Evolutionary conservation across 2,329 filamentous ascomycete species (phyloP).

Genomic region (Paecilomyces sp.): DNA sequence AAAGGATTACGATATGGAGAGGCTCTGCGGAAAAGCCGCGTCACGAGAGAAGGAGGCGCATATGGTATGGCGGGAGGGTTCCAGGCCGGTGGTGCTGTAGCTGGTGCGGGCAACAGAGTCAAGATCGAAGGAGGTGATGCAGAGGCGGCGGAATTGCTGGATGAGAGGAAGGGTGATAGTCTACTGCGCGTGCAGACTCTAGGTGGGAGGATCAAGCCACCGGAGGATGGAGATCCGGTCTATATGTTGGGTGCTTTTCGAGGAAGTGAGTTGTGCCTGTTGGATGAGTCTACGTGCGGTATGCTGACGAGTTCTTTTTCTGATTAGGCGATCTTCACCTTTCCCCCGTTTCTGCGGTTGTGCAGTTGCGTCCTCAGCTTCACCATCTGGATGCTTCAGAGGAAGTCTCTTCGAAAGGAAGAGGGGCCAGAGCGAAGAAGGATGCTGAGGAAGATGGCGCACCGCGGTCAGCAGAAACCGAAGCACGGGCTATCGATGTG

Average conservation of each 20-base stretch:
- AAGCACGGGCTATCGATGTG: conserved; percentile 75
- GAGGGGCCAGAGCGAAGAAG: conserved; percentile 27
- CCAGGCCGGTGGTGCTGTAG: conserved; percentile 48
- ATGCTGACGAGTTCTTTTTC: neutral
- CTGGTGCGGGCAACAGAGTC: conserved; percentile 15
- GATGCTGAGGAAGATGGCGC: conserved; percentile 37
- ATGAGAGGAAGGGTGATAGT: conserved; percentile 16
- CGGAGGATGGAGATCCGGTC: conserved; percentile 61
- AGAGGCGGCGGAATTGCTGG: conserved; percentile 23
- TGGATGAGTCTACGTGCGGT: neutral
- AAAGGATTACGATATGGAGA: conserved; percentile 81
- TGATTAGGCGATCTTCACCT: conserved; percentile 71
- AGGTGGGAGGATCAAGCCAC: conserved; percentile 68
- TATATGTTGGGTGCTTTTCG: conserved; percentile 94
- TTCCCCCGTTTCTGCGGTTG: conserved; percentile 72
- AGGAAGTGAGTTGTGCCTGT: conserved; percentile 52
- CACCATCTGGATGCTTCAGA: conserved; percentile 83
- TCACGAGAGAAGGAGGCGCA: conserved; percentile 54
- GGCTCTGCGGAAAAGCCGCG: conserved; percentile 53
- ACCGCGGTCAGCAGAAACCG: conserved; percentile 36
- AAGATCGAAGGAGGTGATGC: conserved; percentile 17
- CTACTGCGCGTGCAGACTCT: conserved; percentile 74
- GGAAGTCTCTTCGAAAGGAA: conserved; percentile 48
- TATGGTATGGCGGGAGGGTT: conserved; percentile 69
- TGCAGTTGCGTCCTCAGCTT: conserved; percentile 84